Evolutionary conservation across 2,329 filamentous ascomycete species (phyloP).

Genomic region (Aspergillus pseudoglaucus): DNA sequence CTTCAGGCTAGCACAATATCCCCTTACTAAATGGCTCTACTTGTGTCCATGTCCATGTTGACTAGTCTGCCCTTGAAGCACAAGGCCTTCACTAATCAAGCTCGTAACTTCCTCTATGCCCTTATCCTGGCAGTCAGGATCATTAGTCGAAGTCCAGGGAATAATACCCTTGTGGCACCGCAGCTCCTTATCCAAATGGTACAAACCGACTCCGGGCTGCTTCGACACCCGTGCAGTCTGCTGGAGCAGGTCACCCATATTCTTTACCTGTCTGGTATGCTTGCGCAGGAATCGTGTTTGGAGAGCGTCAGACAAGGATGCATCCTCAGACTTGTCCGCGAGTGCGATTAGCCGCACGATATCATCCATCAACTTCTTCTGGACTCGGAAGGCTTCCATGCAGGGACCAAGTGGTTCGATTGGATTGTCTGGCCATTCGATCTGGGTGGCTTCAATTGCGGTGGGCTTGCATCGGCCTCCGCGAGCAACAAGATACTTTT

Average conservation of each 20-base stretch:
- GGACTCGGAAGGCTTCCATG: slow-evolving; percentile 10
- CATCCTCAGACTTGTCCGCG: slow-evolving; percentile 10
- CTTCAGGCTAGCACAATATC: no score
- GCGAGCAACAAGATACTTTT: slow-evolving; percentile 17
- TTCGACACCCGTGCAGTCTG: slow-evolving; percentile 18
- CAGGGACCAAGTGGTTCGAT: slow-evolving; percentile 15
- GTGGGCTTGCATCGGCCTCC: slow-evolving; percentile 17
- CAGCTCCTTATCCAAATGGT: slow-evolving; percentile 14
- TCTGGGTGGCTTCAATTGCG: slow-evolving; percentile 13
- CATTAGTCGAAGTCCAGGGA: slow-evolving; percentile 9
- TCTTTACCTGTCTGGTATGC: slow-evolving; percentile 17
- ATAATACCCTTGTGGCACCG: slow-evolving; percentile 8
- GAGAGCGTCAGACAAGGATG: slow-evolving; percentile 9
- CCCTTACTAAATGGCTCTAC: not conserved
- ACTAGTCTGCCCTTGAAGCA: not conserved
- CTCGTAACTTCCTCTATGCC: not conserved
- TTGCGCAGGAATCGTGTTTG: slow-evolving; percentile 15
- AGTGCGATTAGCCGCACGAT: slow-evolving; percentile 12
- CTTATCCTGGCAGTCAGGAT: slow-evolving; percentile 11
- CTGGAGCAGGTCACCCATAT: slow-evolving; percentile 16
- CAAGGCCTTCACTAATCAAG: slow-evolving; percentile 1
- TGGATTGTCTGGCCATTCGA: slow-evolving; percentile 15
- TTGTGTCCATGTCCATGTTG: not conserved
- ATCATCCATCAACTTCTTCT: slow-evolving; percentile 16
- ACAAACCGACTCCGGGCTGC: slow-evolving; percentile 15